phyloP scores from a whole-genome alignment of 1,139 yeast species.

The Saccharomycopsis hybrid region DNA sequence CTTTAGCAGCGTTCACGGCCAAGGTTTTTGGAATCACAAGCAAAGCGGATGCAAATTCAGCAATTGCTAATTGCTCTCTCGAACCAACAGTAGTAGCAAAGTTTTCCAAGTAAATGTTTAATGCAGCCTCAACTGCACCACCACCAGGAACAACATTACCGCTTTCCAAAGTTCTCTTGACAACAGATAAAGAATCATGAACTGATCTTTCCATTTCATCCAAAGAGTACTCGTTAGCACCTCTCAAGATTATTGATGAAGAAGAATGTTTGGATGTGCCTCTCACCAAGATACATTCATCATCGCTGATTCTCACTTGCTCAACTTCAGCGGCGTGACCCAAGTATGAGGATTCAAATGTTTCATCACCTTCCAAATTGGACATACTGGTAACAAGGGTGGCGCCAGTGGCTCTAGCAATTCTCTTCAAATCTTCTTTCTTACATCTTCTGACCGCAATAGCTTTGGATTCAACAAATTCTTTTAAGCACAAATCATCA shows the following conservation, averaged over 20 bases:
- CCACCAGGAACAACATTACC: constrained; percentile 98
- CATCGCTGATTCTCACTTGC: constrained; percentile 90
- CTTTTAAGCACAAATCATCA: constrained; percentile 92
- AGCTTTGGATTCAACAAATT: constrained; percentile 90
- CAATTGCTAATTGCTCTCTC: constrained; percentile 96
- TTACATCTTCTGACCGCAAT: constrained; percentile 98
- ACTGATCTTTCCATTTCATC: constrained; percentile 98
- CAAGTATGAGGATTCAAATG: constrained; percentile 78
- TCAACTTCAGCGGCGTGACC: constrained; percentile 91
- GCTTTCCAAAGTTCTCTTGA: constrained; percentile 91
- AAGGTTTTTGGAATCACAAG: constrained; percentile 92
- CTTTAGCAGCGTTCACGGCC: constrained; percentile 97
- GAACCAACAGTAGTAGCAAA: constrained; percentile 98
- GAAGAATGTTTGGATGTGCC: constrained; percentile 94
- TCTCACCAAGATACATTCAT: constrained; percentile 90
- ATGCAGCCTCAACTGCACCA: constrained; percentile 96
- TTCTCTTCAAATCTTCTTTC: constrained; percentile 92
- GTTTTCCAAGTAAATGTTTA: constrained; percentile 90
- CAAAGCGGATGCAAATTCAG: constrained; percentile 90
- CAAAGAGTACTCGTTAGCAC: constrained; percentile 90
- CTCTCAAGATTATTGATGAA: constrained; percentile 87
- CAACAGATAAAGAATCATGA: constrained; percentile 91
- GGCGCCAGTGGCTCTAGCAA: constrained; percentile 98
- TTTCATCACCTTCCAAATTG: constrained; percentile 96
- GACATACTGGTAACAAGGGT: constrained; percentile 81